These are phyloP conservation scores for Phyllosticta citribraziliensis DNA, from an alignment of 2,329 filamentous ascomycete species.

Conservation along the genomic window DNA sequence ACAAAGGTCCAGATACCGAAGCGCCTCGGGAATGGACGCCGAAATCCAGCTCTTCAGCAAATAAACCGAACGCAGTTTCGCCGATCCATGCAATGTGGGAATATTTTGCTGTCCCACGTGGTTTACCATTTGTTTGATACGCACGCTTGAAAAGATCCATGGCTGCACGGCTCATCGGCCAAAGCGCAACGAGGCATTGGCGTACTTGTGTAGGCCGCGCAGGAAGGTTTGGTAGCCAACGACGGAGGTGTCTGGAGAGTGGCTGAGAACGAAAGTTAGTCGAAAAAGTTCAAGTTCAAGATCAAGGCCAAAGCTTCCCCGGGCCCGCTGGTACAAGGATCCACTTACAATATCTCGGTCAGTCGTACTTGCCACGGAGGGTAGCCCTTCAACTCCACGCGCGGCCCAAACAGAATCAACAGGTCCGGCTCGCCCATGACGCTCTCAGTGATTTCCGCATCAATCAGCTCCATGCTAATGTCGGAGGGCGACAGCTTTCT, in stretches of 20 bases:
- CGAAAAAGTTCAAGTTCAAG: neutral
- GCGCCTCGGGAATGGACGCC: too few species aligned
- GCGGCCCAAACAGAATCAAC: slow-evolving; percentile 75
- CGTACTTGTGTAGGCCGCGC: slow-evolving; percentile 71
- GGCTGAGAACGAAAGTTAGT: slow-evolving; percentile 17
- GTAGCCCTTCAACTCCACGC: slow-evolving; percentile 78
- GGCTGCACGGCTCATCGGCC: slow-evolving; percentile 41
- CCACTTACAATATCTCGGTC: slow-evolving; percentile 76
- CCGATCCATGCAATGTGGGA: too few species aligned
- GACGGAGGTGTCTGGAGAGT: slow-evolving; percentile 60
- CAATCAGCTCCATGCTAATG: slow-evolving; percentile 76
- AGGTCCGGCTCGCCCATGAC: slow-evolving; percentile 87
- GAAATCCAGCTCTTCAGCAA: too few species aligned
- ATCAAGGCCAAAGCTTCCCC: neutral
- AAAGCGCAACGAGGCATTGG: slow-evolving; percentile 79
- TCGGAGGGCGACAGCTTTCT: slow-evolving; percentile 73
- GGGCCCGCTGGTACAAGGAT: neutral
- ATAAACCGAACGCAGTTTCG: too few species aligned
- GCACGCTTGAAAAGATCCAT: neutral
- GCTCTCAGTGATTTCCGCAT: slow-evolving; percentile 69
- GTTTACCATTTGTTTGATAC: too few species aligned
- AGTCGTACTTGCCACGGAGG: slow-evolving; percentile 93
- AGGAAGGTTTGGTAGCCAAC: slow-evolving; percentile 95
- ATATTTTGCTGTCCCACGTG: too few species aligned
- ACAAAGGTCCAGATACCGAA: too few species aligned